Conservation (phyloP, 2,329 filamentous ascomycete species). For the Pseudonectria buxi region DNA sequence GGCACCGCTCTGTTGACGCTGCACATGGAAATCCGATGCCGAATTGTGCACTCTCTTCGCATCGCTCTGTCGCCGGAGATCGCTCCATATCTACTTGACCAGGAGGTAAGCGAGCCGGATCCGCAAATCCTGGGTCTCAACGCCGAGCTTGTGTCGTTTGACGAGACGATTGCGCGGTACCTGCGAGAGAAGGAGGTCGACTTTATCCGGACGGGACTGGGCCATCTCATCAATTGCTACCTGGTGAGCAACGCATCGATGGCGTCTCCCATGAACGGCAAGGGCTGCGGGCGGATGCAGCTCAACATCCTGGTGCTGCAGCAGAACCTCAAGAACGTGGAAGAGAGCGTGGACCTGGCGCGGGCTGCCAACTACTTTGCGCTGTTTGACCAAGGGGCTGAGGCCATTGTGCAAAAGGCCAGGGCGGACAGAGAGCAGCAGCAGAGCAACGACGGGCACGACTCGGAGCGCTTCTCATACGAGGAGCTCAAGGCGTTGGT, state of each 20-base stretch:
- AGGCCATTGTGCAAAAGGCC: constrained; percentile 57
- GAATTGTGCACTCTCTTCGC: constrained; percentile 72
- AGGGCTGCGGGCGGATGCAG: constrained; percentile 80
- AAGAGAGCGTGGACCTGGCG: constrained; percentile 58
- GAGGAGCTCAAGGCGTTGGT: constrained; percentile 61
- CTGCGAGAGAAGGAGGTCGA: constrained; percentile 63
- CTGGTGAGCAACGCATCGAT: constrained; percentile 65
- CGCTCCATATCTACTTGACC: constrained; percentile 59
- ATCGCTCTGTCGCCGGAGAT: constrained; percentile 54
- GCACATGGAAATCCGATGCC: constrained; percentile 82
- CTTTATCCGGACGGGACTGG: constrained; percentile 72
- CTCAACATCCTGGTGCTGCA: constrained; percentile 92
- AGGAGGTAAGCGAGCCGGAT: constrained; percentile 70
- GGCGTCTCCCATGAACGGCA: constrained; percentile 75
- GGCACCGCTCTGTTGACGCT: constrained; percentile 74
- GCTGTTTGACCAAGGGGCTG: constrained; percentile 59
- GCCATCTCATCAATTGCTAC: constrained; percentile 69
- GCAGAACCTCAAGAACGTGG: constrained; percentile 93
- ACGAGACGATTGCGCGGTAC: constrained; percentile 70
- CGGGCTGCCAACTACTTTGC: constrained; percentile 62
- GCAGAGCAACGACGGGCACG: constrained; percentile 25
- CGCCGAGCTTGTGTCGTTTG: constrained; percentile 75
- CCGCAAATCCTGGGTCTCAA: constrained; percentile 78
- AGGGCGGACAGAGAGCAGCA: constrained; percentile 38
- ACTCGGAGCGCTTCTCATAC: constrained; percentile 49